phyloP scores from a whole-genome alignment of 139 green algal genomes.

The Astrephomene gubernaculifera region DNA sequence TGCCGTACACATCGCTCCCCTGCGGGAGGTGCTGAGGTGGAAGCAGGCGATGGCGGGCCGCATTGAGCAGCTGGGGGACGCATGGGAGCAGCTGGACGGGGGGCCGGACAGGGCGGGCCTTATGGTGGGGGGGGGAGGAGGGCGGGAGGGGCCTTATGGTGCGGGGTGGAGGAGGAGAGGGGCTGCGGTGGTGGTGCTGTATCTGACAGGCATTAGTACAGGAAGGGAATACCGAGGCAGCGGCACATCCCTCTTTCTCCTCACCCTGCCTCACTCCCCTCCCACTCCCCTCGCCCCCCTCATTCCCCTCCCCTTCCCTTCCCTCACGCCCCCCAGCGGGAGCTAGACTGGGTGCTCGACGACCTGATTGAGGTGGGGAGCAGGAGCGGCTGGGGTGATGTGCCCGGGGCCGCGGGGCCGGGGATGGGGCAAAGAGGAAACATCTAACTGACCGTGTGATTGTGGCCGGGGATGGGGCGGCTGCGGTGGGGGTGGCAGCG shows the following conservation, averaged over 20 bases:
- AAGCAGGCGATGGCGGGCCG: neutral
- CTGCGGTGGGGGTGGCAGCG: no score
- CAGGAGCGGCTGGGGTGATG: no score
- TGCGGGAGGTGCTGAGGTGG: slow-evolving; percentile 43
- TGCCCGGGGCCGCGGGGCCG: no score
- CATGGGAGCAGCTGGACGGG: slow-evolving; percentile 43
- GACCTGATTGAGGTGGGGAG: slow-evolving; percentile 66
- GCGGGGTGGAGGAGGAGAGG: neutral
- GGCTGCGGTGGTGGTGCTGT: no score
- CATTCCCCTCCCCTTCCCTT: neutral
- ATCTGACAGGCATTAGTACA: no score
- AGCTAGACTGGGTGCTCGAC: slow-evolving; percentile 83
- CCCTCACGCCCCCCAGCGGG: slow-evolving; percentile 50
- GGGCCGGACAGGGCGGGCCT: slow-evolving; percentile 48
- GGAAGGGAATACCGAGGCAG: no score
- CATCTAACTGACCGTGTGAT: no score
- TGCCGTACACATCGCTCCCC: slow-evolving; percentile 13
- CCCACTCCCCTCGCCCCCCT: neutral
- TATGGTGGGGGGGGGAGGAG: slow-evolving; percentile 41
- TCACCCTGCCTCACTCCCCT: neutral
- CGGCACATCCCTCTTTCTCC: neutral
- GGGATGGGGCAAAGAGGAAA: no score
- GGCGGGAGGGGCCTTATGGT: neutral
- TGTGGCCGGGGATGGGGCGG: no score
- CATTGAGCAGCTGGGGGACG: slow-evolving; percentile 38